Conservation (phyloP, 2,329 filamentous ascomycete species). For the Epicoccum sorghinum region DNA sequence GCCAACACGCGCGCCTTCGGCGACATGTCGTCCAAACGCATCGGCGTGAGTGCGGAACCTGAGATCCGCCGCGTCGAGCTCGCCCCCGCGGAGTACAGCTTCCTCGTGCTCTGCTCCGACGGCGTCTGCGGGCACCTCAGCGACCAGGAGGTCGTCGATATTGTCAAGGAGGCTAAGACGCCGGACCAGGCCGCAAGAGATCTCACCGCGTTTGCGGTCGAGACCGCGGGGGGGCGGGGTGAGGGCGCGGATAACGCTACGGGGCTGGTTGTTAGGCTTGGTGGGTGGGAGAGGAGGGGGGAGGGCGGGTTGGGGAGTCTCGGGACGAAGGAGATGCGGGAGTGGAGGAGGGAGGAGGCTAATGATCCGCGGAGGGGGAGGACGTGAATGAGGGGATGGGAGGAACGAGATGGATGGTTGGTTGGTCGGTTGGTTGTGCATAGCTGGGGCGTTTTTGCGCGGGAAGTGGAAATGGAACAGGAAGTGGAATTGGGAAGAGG, state of each 20-base stretch:
- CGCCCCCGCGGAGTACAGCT: conserved; percentile 82
- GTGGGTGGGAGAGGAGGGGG: conserved; percentile 70
- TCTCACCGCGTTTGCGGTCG: conserved; percentile 86
- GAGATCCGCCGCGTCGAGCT: conserved; percentile 83
- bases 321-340: conserved; percentile 89
- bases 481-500: no score
- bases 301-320: conserved; percentile 89
- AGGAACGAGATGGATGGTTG: no score
- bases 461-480: no score
- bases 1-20: conserved; percentile 95
- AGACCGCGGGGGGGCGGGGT: conserved; percentile 65
- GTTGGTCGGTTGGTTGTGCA: no score
- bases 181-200: conserved; percentile 82
- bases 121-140: conserved; percentile 84
- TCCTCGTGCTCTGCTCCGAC: conserved; percentile 86
- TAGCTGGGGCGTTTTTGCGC: no score
- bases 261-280: conserved; percentile 66
- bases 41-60: conserved; percentile 93
- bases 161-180: conserved; percentile 90
- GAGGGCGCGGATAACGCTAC: conserved; percentile 66
- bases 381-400: conserved; percentile 45
- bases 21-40: conserved; percentile 87
- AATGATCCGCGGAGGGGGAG: conserved; percentile 77
- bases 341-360: conserved; percentile 81
- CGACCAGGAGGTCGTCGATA: conserved; percentile 95